A percentile compares a stretch with the other conserved stretches of the same genome.
Evolutionary conservation across 306 rosid genomes (phyloP).

Genomic region (Dryas drummondii): DNA sequence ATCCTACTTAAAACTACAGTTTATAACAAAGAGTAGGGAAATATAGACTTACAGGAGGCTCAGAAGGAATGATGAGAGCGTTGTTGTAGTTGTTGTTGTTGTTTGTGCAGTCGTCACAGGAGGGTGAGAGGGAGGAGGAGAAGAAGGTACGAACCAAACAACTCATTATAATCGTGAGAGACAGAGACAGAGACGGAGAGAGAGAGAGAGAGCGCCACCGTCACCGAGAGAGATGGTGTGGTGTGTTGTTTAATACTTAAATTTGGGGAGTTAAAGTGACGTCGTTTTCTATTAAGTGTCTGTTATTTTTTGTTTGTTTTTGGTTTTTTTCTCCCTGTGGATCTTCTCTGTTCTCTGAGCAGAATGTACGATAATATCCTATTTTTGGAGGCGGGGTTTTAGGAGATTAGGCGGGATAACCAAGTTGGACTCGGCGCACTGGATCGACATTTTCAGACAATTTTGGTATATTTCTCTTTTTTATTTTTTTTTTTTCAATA

Average conservation of each 20-base stretch:
- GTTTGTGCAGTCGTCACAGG: background rate
- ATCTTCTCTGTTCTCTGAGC: background rate
- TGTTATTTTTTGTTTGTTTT: background rate
- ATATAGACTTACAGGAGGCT: background rate
- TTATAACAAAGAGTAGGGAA: too few species aligned
- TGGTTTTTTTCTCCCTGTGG: background rate
- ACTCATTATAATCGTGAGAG: background rate
- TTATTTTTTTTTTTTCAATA: too few species aligned
- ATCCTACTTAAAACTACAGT: background rate
- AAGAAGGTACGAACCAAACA: background rate
- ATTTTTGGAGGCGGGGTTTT: too few species aligned
- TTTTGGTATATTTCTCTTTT: too few species aligned
- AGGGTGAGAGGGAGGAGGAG: background rate
- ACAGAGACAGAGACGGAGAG: background rate
- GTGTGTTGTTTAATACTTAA: background rate
- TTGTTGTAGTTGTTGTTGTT: background rate
- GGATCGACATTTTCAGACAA: too few species aligned
- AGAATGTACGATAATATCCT: too few species aligned
- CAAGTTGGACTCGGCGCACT: too few species aligned
- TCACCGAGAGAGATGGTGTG: background rate
- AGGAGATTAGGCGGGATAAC: too few species aligned
- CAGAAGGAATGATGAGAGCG: background rate
- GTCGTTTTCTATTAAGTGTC: background rate
- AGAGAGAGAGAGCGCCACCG: background rate
- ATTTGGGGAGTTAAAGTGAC: background rate